A percentile compares a stretch with the other conserved stretches of the same genome.
These are phyloP conservation scores for Chondrostereum purpureum DNA, from an alignment of 1,284 basidiomycete species.

Conservation along the genomic window DNA sequence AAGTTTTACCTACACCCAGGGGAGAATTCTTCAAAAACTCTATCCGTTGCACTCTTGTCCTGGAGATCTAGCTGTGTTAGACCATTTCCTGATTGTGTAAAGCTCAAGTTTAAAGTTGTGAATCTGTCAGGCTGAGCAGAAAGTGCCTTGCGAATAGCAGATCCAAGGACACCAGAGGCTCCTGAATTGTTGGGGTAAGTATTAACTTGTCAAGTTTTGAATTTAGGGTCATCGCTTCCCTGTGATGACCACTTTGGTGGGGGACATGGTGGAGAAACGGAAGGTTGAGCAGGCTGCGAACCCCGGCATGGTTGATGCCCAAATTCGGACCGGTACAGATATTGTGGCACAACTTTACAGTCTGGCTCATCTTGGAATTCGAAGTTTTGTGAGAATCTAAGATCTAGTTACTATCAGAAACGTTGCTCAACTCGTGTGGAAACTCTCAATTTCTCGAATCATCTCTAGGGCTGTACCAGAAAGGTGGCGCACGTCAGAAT, in stretches of 20 bases:
- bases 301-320: neutral
- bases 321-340: conserved; percentile 4
- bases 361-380: neutral
- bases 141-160: conserved; percentile 60
- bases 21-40: conserved; percentile 43
- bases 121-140: conserved; percentile 24
- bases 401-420: neutral
- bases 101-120: conserved; percentile 54
- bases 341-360: neutral
- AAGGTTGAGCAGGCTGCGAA: neutral
- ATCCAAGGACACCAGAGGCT: conserved; percentile 71
- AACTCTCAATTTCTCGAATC: neutral
- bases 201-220: neutral
- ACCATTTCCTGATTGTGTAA: conserved; percentile 49
- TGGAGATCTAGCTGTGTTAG: conserved; percentile 58
- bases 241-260: conserved; percentile 41
- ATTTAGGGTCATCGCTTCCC: conserved; percentile 25
- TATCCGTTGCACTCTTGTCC: conserved; percentile 41
- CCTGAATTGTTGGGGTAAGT: conserved; percentile 34
- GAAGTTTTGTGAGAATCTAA: neutral
- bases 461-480: neutral
- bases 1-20: conserved; percentile 52
- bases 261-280: conserved; percentile 7
- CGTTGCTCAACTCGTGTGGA: neutral
- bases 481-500: neutral